phyloP scores from a whole-genome alignment of 306 rosid species.

The Boehmeria nivea region DNA sequence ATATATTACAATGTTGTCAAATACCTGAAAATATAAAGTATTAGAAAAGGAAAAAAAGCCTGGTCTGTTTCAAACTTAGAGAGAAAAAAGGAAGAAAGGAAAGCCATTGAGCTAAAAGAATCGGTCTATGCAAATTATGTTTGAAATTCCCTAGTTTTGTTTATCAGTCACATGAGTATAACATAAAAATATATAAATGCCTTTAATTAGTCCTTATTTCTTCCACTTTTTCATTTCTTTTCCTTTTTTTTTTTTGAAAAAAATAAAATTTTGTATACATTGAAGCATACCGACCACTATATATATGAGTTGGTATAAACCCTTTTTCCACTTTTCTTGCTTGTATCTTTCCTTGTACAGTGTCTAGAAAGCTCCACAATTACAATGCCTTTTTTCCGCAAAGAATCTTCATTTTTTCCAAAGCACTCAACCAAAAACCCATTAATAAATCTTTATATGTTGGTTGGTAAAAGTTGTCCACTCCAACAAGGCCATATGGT shows the following conservation, averaged over 20 bases:
- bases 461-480: background rate
- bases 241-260: background rate
- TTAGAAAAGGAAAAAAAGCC: too few species aligned
- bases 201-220: background rate
- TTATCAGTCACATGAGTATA: background rate
- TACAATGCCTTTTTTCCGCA: background rate
- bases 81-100: too few species aligned
- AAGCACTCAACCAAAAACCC: background rate
- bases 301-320: background rate
- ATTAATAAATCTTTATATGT: background rate
- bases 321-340: background rate
- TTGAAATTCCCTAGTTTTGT: background rate
- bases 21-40: too few species aligned
- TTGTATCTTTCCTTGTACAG: background rate
- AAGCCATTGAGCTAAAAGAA: too few species aligned
- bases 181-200: background rate
- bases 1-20: too few species aligned
- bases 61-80: too few species aligned
- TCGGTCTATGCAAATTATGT: too few species aligned
- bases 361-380: constrained; percentile 7
- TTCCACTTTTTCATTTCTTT: background rate
- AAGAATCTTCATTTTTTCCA: background rate
- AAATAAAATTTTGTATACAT: background rate
- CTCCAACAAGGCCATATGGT: background rate
- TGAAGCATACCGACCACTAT: background rate